phyloP scores from a whole-genome alignment of 1,139 yeast genomes.

The Yueomyces sp. region DNA sequence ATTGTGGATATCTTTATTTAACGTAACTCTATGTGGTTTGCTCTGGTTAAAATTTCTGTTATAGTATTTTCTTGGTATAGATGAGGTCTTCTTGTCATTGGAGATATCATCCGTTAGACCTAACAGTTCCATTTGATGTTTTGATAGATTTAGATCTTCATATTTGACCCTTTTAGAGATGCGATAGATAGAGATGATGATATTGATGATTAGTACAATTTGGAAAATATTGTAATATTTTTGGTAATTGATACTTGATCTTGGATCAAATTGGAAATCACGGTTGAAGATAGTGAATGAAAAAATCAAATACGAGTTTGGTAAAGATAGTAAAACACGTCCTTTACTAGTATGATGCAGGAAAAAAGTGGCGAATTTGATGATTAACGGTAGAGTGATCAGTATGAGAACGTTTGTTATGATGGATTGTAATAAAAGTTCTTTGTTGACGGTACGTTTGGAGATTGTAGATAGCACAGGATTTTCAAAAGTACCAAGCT shows the following conservation, averaged over 20 bases:
- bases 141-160: slow-evolving; percentile 30
- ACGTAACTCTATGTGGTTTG: slow-evolving; percentile 11
- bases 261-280: background rate
- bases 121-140: slow-evolving; percentile 30
- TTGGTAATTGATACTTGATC: slow-evolving; percentile 2
- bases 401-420: slow-evolving; percentile 24
- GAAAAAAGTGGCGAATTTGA: slow-evolving; percentile 17
- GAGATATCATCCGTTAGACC: slow-evolving; percentile 23
- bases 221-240: slow-evolving; percentile 16
- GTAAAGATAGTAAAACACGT: slow-evolving; percentile 2
- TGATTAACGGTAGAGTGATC: slow-evolving; percentile 18
- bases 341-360: slow-evolving; percentile 14
- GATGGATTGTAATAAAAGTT: slow-evolving; percentile 26
- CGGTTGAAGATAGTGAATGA: background rate
- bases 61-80: background rate
- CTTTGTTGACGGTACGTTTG: slow-evolving; percentile 26
- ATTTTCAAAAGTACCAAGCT: slow-evolving; percentile 17
- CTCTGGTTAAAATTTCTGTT: background rate
- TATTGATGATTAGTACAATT: slow-evolving; percentile 27
- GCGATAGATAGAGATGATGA: slow-evolving; percentile 25
- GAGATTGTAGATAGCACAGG: slow-evolving; percentile 26
- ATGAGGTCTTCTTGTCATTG: background rate
- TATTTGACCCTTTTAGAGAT: slow-evolving; percentile 24
- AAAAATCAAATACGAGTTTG: background rate
- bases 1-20: background rate